These are phyloP conservation scores for Theileria luwenshuni DNA, from an alignment of 169 alveolate species.

Conservation along the genomic window DNA sequence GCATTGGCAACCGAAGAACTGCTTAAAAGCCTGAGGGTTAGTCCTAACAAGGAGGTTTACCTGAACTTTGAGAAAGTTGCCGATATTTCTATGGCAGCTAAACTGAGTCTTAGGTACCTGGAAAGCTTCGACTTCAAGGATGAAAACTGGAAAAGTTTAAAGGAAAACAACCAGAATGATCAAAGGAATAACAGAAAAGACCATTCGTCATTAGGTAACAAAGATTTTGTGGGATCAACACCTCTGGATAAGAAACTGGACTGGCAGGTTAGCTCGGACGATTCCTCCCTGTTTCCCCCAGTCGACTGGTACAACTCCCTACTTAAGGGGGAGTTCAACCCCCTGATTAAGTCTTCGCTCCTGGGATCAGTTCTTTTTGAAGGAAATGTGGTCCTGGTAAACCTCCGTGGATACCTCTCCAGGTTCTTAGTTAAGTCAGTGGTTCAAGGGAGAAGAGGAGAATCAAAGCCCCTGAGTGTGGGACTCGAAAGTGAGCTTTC, in stretches of 20 bases:
- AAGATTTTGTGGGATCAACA: too few species aligned
- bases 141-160: slow-evolving; percentile 16
- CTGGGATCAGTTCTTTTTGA: slow-evolving; percentile 19
- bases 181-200: too few species aligned
- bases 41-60: slow-evolving; percentile 1
- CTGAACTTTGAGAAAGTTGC: background rate
- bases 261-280: background rate
- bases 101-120: slow-evolving; percentile 31
- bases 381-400: slow-evolving; percentile 35
- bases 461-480: background rate
- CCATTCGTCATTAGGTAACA: too few species aligned
- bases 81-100: slow-evolving; percentile 29
- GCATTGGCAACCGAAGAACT: slow-evolving; percentile 59
- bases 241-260: background rate
- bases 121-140: slow-evolving; percentile 33
- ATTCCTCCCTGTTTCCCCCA: slow-evolving; percentile 33
- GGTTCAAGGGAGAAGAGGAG: background rate
- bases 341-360: background rate
- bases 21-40: slow-evolving; percentile 25
- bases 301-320: slow-evolving; percentile 53
- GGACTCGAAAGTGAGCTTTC: background rate
- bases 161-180: background rate
- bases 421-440: slow-evolving; percentile 24
- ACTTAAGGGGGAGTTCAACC: slow-evolving; percentile 47
- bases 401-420: slow-evolving; percentile 33